Percentiles rank a stretch among this genome's conserved stretches.
Evolutionary conservation across 768 basidiomycete species (phyloP).

Genomic region (Pseudohyphozyma bogoriensis): DNA sequence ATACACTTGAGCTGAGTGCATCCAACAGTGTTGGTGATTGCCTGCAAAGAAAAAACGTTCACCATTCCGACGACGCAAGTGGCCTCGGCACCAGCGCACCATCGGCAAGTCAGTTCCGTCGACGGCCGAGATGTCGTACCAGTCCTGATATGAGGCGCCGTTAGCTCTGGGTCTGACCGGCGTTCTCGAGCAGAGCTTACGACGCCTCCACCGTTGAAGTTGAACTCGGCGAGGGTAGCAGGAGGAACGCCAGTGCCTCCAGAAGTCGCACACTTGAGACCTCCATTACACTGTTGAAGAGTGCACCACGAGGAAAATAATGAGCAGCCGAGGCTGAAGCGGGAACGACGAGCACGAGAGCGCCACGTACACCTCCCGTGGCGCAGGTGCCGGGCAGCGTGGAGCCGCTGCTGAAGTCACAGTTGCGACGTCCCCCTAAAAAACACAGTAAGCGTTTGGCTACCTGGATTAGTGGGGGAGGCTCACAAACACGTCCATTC

Average conservation of each 20-base stretch:
- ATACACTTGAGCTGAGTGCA: not conserved
- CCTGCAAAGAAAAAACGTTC: not conserved
- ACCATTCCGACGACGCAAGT: not conserved
- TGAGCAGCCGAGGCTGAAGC: no score
- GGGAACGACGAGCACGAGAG: not conserved
- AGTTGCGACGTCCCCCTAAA: constrained; percentile 39
- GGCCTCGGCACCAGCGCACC: not conserved
- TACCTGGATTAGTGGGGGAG: not conserved
- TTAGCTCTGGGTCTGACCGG: no score
- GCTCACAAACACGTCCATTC: constrained; percentile 58
- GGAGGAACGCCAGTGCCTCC: constrained; percentile 38
- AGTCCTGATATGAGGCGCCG: no score
- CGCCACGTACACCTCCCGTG: constrained; percentile 36
- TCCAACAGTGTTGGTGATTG: not conserved
- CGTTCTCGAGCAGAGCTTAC: not conserved
- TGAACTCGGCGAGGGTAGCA: constrained; percentile 23
- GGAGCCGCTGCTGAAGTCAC: constrained; percentile 38
- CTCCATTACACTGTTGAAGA: constrained; percentile 9
- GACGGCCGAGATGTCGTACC: not conserved
- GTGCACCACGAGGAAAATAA: no score
- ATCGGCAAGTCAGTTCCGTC: no score
- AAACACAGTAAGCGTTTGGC: not conserved
- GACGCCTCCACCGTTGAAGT: not conserved
- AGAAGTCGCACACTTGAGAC: constrained; percentile 4
- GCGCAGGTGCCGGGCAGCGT: constrained; percentile 39